Evolutionary conservation across 2,329 filamentous ascomycete species (phyloP), one percentile per base, ranked within the genome.

Genomic region (Trichoderma polysporum): DNA sequence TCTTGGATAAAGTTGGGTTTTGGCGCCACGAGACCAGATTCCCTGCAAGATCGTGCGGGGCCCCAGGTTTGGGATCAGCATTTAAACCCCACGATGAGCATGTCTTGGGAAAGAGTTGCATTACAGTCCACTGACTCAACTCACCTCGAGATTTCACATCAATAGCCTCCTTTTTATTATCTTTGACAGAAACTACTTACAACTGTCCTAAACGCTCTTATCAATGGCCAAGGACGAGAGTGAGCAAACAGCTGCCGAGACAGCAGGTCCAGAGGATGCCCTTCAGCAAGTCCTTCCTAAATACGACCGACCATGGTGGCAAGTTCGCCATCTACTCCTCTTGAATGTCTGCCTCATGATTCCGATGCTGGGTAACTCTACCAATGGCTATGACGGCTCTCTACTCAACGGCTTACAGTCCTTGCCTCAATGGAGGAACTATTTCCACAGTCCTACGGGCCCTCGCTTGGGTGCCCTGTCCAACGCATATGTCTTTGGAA

Each of bases 331-430:
- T 54, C 47, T 53, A 15, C 31, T 33, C 12, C 31, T 29, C 25
- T 31, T 63, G 22, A 53, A 25, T 17, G 2, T 17, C 2, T 37
- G 17, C 15, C 27, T 63, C 25, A 27, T 31, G 19, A 10, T 49
- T 29, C 25, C 29, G 27, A 22, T 63, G 2, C 10, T 53, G 31
- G 22, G 35, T 12, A 45, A 27, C 6, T 50, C 58, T 25, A 45
- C 83, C 4, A 82, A 80, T 66, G 82, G 25, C n/a, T 60, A 83
- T 60, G 82, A 84, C 70, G 81, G 81, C 3, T 80, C 78, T 19
- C 82, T 85, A 78, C 82, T 84, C 77, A 84, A 85, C 68, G 79
- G 79, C 5, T 70, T 85, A 0, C 82, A 85, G 68, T 76, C 79
- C 0, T 72, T 83, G 0, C 71, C 75, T 0, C 75, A 77, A 17